Base-by-base conservation (phyloP, 129 eudicot species). In the Lonicera japonica region DNA sequence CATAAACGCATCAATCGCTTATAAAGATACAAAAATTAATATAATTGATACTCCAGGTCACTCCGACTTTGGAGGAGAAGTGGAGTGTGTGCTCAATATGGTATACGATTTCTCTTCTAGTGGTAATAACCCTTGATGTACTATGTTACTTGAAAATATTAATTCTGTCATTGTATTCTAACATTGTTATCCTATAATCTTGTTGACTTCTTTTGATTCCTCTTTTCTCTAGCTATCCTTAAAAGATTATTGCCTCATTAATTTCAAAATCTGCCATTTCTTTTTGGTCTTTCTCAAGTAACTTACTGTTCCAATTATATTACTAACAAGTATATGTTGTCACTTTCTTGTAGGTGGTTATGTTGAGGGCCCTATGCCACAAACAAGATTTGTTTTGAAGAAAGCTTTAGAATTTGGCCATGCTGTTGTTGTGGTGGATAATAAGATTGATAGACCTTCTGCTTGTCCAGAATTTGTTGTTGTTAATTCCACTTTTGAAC, bases 331-430 rank as follows among this genome's bases (percentile, higher is more conserved):
- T 25, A 38, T 19, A 60, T 63, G 46, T 52, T 53, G n/a, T 24
- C 29, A 16, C 29, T 62, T 64, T 18, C 45, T 74, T 83, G 74
- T 72, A 90, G 98, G 98, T 92, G 20, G 99, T 77, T 92, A 96
- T 38, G 98, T 92, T 53, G 98, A 92, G 80, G 98, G 98, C 59
- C 98, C 98, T 52, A 92, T 92, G 99, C 99, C 99, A 22, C 96
- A 92, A 68, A 92, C 99, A 65, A 82, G 99, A 80, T 92, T 92
- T 76, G 98, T 92, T 41, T 71, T 92, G 70, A 92, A 92, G 79
- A 92, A 92, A 73, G 98, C 98, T 78, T 80, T 92, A 39, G 98
- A 92, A 80, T 92, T 92, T 65, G 98, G 98, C 57, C 98, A 73
- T 76, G 95, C 98, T 20, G 98, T 92, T 60, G 91, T 92, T 53